These are phyloP conservation scores for Dendrobium nobile DNA, from an alignment of 106 monocot genomes.

Conservation along the genomic window DNA sequence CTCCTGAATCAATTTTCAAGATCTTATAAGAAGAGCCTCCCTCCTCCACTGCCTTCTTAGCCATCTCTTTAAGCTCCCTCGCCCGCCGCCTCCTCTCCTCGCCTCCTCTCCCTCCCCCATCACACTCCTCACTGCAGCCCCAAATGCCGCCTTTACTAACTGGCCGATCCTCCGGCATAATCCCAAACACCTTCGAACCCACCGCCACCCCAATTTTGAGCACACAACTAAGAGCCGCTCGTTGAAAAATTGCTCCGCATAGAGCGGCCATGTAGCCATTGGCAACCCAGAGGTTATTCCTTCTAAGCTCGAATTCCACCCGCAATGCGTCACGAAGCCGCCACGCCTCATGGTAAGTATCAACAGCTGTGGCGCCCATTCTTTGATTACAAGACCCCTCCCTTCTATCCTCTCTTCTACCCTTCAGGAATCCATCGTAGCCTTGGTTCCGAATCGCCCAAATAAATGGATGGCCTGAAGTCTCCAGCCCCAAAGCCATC, in stretches of 20 bases:
- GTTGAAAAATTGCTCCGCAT: slow-evolving; percentile 10
- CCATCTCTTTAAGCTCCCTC: slow-evolving; percentile 7
- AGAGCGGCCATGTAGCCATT: slow-evolving; percentile 3
- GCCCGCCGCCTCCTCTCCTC: slow-evolving; percentile 11
- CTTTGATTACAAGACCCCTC: slow-evolving; percentile 7
- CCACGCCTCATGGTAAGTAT: slow-evolving; percentile 8
- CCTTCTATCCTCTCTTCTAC: slow-evolving; percentile 5
- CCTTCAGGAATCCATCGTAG: background rate
- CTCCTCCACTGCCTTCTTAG: slow-evolving; percentile 10
- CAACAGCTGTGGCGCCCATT: slow-evolving; percentile 12
- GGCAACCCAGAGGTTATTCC: slow-evolving; percentile 6
- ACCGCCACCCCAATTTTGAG: slow-evolving; percentile 17
- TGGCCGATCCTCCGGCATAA: background rate
- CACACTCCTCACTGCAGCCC: slow-evolving; percentile 1
- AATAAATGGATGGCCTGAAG: slow-evolving; percentile 13
- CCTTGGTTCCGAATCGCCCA: slow-evolving; percentile 6
- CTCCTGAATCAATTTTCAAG: slow-evolving; percentile 9
- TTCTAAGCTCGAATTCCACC: slow-evolving; percentile 17
- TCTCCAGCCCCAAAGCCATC: slow-evolving; percentile 13
- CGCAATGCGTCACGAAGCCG: slow-evolving; percentile 15
- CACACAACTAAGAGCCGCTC: slow-evolving; percentile 13
- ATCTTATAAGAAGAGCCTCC: slow-evolving; percentile 18
- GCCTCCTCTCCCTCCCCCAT: slow-evolving; percentile 12
- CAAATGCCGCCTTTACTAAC: background rate
- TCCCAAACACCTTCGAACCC: background rate